Conservation (phyloP, 2,329 filamentous ascomycete species). For the Dactylellina sp. region DNA sequence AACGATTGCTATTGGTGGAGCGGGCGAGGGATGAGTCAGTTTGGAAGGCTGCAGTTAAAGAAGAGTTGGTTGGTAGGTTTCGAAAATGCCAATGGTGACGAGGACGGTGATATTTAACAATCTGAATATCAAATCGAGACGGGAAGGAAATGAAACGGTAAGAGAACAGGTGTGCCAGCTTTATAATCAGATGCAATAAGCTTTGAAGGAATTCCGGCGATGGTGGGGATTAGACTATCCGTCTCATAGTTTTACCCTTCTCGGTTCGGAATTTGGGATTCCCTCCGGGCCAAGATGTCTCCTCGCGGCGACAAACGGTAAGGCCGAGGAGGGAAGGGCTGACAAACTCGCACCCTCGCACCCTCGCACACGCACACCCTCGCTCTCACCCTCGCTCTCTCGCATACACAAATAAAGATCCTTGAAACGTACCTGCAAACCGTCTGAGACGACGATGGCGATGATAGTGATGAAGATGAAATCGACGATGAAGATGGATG, state of each 20-base stretch:
- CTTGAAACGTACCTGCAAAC: slow-evolving; percentile 2
- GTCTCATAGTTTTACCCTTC: slow-evolving; percentile 24
- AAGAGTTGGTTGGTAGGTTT: no score
- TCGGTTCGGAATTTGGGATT: slow-evolving; percentile 30
- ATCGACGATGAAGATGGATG: neutral
- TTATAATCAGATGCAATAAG: slow-evolving; percentile 34
- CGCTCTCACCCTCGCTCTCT: no score
- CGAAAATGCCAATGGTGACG: neutral
- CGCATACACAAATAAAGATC: neutral
- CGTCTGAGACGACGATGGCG: neutral
- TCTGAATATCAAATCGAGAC: neutral
- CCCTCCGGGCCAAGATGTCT: slow-evolving; percentile 14
- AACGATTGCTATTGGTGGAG: slow-evolving; percentile 13
- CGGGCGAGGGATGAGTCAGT: slow-evolving; percentile 12
- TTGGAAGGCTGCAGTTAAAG: slow-evolving; percentile 5
- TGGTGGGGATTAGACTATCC: slow-evolving; percentile 20
- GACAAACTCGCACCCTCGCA: slow-evolving; percentile 4
- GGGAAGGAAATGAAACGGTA: slow-evolving; percentile 3
- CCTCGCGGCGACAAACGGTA: slow-evolving; percentile 26
- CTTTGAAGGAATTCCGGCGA: slow-evolving; percentile 7
- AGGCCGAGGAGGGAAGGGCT: slow-evolving; percentile 22
- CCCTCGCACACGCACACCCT: slow-evolving; percentile 6
- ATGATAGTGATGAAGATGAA: neutral
- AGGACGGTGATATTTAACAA: slow-evolving; percentile 6
- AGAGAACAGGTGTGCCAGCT: slow-evolving; percentile 11